Evolutionary conservation across 352 stramenopile species (phyloP), one percentile per base, ranked within the genome.

Genomic region (Phytophthora capsici): DNA sequence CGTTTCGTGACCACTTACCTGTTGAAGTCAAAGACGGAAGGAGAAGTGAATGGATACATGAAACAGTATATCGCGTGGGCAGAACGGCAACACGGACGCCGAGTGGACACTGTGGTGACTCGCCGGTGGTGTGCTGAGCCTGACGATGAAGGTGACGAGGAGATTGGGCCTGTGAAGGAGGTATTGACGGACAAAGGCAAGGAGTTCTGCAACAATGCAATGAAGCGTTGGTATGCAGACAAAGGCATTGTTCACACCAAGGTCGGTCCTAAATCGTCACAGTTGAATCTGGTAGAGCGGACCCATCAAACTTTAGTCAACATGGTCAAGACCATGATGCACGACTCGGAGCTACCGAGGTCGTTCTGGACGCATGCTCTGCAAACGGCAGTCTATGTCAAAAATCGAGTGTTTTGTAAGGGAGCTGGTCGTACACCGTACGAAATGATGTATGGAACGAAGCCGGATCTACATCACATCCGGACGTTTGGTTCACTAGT

Each of bases 251-350:
- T 45, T 17, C 36, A 56, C n/a, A 51, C 23, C 16, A 44, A 49
- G 5, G 46, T 57, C 13, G 45, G 36, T 13, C 36, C 45, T 17
- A 49, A 64, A 12, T 20, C 36, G 1, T 57, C 56, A 14, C 56
- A 57, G 36, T n/a, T 64, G n/a, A 50, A 57, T n/a, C 13, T 56
- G 5, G 49, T 55, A 4, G 40, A 67, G 19, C 22, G 51, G 30
- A 50, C 43, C 1, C 59, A 56, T 17, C 49, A 60, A 20, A 55
- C 59, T 0, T 6, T 67, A 20, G 45, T 50, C 8, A 36, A 43
- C 3, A 56, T 61, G 34, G 36, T 57, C 2, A 64, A 64, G 36
- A 51, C 56, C 4, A 64, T 64, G 56, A 64, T 64, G 59, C 41
- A 56, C 34, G 14, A 55, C 14, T 67, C 58, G 7, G 49, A 32